Percentiles rank a stretch among this genome's conserved stretches.
These are phyloP conservation scores for Penicillium sp. DNA, from an alignment of 2,329 filamentous ascomycete genomes.

Conservation along the genomic window DNA sequence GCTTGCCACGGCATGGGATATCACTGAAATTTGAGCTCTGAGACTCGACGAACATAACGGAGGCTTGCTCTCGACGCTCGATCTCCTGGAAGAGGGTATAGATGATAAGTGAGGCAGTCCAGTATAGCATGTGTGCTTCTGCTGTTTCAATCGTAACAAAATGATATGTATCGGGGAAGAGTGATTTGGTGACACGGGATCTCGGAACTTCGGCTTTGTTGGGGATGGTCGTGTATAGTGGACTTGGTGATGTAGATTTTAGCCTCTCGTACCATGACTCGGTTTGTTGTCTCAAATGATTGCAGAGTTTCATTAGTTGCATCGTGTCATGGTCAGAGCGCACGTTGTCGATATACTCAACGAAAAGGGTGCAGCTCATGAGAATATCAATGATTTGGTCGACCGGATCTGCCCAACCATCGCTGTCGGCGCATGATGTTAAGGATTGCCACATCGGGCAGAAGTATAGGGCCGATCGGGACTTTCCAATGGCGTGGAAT, in stretches of 20 bases:
- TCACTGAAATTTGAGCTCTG: background rate
- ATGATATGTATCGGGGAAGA: constrained; percentile 10
- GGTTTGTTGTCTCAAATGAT: constrained; percentile 1
- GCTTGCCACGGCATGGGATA: background rate
- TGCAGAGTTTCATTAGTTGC: constrained; percentile 4
- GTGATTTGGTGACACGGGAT: background rate
- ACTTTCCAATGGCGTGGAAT: constrained; percentile 19
- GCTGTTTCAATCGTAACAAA: constrained; percentile 13
- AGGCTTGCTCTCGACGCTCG: constrained; percentile 1
- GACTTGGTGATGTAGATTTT: background rate
- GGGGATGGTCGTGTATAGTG: constrained; percentile 6
- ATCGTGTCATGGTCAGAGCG: background rate
- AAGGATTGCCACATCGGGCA: constrained; percentile 14
- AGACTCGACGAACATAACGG: background rate
- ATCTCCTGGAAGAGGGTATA: constrained; percentile 10
- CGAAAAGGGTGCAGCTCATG: constrained; percentile 12
- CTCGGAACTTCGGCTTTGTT: background rate
- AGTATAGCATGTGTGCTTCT: constrained; percentile 17
- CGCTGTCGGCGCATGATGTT: constrained; percentile 2
- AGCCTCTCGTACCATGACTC: constrained; percentile 10
- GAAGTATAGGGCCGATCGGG: constrained; percentile 11
- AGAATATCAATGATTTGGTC: constrained; percentile 19
- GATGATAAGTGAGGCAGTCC: constrained; percentile 15
- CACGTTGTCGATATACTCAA: constrained; percentile 7
- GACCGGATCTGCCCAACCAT: constrained; percentile 1